Base-by-base conservation (phyloP, 257 asterid species). In the Verbena officinalis region DNA sequence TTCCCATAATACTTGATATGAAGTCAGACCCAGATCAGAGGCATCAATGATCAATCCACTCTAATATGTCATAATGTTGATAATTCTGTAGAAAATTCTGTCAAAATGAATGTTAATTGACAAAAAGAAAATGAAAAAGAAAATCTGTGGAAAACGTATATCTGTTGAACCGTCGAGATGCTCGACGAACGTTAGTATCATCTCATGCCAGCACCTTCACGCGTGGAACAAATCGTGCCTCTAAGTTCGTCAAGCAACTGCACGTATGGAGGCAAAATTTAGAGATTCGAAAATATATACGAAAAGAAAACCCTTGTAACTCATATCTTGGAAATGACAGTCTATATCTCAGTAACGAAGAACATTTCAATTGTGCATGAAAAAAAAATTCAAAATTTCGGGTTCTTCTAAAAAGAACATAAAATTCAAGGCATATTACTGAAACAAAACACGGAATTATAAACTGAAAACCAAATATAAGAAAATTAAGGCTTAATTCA, bases 11-110 rank as follows among this genome's bases (percentile, higher is more conserved):
- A 75, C 68, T 65, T 79, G 70, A 77, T 77, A 82, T 84, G 63
- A 73, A 78, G 77, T 72, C 84, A 71, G 71, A 73, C 76, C 76
- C 78, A 82, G 70, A n/a, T n/a, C n/a, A n/a, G n/a, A n/a, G n/a
- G n/a, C n/a, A n/a, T n/a, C n/a, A n/a, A n/a, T n/a, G n/a, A n/a
- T n/a, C n/a, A n/a, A n/a, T n/a, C 80, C 79, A 79, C 83, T 77
- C 77, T 75, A n/a, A 80, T 71, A 79, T 79, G 86, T 78, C 78
- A 77, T 50, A 30, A 45, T 62, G 53, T 57, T 42, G 30, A 12
- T 17, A 31, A 49, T 58, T 44, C 56, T 43, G 66, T 55, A 36
- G 56, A 50, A 22, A 61, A 33, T 61, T 43, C 62, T 62, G 15
- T 24, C 12, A 27, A 4, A n/a, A 53, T 52, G 46, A 45, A 36